Base-by-base conservation (phyloP, 768 basidiomycete genomes). In the Podaxis sp. region DNA sequence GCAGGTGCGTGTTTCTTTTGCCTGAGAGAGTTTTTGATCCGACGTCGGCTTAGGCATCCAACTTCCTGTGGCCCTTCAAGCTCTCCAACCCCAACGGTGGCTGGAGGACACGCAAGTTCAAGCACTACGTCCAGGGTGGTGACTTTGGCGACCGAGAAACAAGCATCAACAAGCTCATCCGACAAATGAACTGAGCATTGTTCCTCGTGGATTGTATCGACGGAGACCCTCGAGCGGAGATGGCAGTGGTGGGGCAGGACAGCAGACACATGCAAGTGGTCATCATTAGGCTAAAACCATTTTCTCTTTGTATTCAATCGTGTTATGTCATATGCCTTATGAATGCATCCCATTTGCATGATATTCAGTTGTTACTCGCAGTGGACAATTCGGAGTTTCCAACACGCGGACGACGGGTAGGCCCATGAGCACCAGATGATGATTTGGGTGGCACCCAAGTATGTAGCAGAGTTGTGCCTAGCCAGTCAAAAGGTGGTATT, bases 11-110 rank as follows among this genome's bases (percentile, higher is more conserved):
- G 33, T 33, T 17, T 30, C 4, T 59, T 3, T n/a, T 53, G 40
- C 15, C 1, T 6, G 51, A 40, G 19, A 26, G 11, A 5, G 38
- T 63, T 36, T 24, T 22, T 73, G 12, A 67, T 67, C 11, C 55
- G 55, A 28, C 7, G 15, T 40, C 46, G 28, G 42, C 52, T 17
- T 48, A 91, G 90, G 91, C 89, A 63, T 87, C 91, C 68, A 96
- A 95, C 86, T 96, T 96, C 88, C 89, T 99, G 59, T 99, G 96
- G 96, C 97, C 97, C 26, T 98, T 99, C 87, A 99, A 99, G 77
- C 92, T 99, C 66, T 98, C 95, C 72, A 98, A 98, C 87, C 96
- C 97, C 61, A 98, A 86, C 67, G 96, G 97, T 68, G 97, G 97
- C 69, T 99, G 95, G 96, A 90, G 94, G 81, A 88, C 86, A 75